A percentile compares a stretch with the other conserved stretches of the same genome.
These are phyloP conservation scores for Xylariaceae sp. DNA, from an alignment of 2,329 filamentous ascomycete genomes.

Conservation along the genomic window DNA sequence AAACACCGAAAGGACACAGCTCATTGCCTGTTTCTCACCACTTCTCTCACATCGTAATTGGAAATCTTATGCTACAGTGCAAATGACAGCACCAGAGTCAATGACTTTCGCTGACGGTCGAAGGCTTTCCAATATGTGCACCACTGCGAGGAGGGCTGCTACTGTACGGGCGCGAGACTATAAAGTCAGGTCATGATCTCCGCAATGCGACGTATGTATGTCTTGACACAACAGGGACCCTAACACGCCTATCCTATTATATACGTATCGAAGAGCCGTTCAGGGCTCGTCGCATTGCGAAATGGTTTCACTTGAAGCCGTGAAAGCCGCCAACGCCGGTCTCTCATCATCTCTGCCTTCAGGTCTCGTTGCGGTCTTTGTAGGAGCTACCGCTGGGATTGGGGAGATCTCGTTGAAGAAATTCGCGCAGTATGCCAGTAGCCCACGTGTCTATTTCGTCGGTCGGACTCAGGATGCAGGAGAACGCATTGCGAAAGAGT, in stretches of 20 bases:
- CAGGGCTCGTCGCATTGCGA: background rate
- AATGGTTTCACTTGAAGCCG: constrained; percentile 8
- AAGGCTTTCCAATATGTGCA: background rate
- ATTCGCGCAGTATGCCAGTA: constrained; percentile 38
- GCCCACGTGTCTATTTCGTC: constrained; percentile 45
- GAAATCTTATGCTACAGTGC: background rate
- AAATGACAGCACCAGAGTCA: background rate
- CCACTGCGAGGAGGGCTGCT: too few relatives aligned
- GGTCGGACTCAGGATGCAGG: constrained; percentile 42
- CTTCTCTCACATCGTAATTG: too few relatives aligned
- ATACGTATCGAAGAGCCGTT: background rate
- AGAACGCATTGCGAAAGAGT: constrained; percentile 40
- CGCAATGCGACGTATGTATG: background rate
- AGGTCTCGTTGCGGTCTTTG: constrained; percentile 45
- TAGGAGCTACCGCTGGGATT: constrained; percentile 49
- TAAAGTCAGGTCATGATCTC: too few relatives aligned
- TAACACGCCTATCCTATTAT: background rate
- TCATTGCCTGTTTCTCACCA: too few relatives aligned
- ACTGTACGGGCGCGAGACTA: too few relatives aligned
- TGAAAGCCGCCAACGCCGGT: constrained; percentile 31
- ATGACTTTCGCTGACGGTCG: background rate
- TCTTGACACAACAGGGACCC: background rate
- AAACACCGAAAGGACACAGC: too few relatives aligned
- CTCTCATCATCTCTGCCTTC: constrained; percentile 31
- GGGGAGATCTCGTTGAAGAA: constrained; percentile 44